These are phyloP conservation scores for Candida ulmi DNA, from an alignment of 805 yeast species.

Conservation along the genomic window DNA sequence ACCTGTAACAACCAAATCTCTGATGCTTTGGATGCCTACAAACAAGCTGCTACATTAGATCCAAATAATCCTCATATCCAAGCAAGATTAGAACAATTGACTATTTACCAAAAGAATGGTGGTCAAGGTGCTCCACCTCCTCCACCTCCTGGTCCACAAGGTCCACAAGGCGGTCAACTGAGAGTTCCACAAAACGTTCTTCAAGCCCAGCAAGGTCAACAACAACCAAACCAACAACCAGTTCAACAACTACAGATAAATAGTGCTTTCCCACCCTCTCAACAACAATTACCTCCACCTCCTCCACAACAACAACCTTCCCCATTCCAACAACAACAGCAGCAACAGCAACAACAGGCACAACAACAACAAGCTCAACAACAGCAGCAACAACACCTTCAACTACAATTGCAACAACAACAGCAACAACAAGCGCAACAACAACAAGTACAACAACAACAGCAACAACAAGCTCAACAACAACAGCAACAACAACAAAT, in stretches of 20 bases:
- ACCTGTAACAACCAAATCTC: slow-evolving; percentile 93
- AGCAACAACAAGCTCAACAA: slow-evolving; percentile 6
- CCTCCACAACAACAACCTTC: slow-evolving; percentile 7
- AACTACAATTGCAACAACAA: slow-evolving; percentile 11
- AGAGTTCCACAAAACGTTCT: slow-evolving; percentile 59
- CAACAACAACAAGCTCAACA: slow-evolving; percentile 7
- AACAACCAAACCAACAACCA: slow-evolving; percentile 30
- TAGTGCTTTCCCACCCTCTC: slow-evolving; percentile 10
- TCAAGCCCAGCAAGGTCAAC: slow-evolving; percentile 26
- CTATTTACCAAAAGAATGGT: slow-evolving; percentile 65
- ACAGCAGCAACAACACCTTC: slow-evolving; percentile 11
- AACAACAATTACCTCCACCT: slow-evolving; percentile 6
- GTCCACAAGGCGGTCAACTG: slow-evolving; percentile 35
- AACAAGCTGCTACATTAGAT: slow-evolving; percentile 92
- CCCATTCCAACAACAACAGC: slow-evolving; percentile 10
- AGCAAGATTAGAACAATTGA: slow-evolving; percentile 83
- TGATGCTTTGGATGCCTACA: slow-evolving; percentile 95
- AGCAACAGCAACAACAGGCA: slow-evolving; percentile 5
- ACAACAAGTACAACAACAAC: slow-evolving; percentile 17
- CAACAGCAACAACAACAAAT: slow-evolving; percentile 2
- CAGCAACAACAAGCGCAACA: slow-evolving; percentile 1
- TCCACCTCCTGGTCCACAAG: slow-evolving; percentile 63
- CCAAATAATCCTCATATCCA: slow-evolving; percentile 93
- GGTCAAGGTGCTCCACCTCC: slow-evolving; percentile 47
- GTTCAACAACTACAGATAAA: slow-evolving; percentile 19